These are phyloP conservation scores for Puccinia coronata DNA, from an alignment of 1,284 basidiomycete genomes.

Conservation along the genomic window DNA sequence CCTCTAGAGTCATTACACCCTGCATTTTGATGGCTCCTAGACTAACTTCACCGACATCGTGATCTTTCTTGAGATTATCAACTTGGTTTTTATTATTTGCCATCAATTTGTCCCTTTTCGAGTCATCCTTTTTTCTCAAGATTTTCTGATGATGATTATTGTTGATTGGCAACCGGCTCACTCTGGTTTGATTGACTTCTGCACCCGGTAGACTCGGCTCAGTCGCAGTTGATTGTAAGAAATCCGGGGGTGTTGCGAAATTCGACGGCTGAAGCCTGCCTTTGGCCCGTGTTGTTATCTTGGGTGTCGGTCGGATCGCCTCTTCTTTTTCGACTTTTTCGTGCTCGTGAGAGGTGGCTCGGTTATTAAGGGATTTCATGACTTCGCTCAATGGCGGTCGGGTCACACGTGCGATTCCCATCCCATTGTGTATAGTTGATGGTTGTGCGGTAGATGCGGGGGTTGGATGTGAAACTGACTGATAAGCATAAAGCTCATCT, in stretches of 20 bases:
- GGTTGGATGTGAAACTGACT: conserved; percentile 13
- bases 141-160: not conserved
- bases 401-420: conserved; percentile 27
- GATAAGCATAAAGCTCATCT: conserved; percentile 40
- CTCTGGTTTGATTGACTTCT: not conserved
- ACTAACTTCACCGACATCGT: conserved; percentile 31
- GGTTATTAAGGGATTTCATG: not conserved
- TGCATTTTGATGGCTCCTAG: conserved; percentile 46
- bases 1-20: conserved; percentile 43
- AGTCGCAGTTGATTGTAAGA: not conserved
- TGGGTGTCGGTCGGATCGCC: not conserved
- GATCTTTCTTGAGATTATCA: not conserved
- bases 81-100: not conserved
- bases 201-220: not conserved
- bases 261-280: not conserved
- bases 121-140: conserved; percentile 5
- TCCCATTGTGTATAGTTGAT: conserved; percentile 16
- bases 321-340: not conserved
- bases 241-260: conserved; percentile 7
- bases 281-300: not conserved
- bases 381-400: conserved; percentile 33
- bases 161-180: not conserved
- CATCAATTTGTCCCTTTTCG: not conserved
- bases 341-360: not conserved
- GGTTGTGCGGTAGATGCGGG: not conserved